Conservation (phyloP, 257 asterid species). For the Knoxia roxburghii region DNA sequence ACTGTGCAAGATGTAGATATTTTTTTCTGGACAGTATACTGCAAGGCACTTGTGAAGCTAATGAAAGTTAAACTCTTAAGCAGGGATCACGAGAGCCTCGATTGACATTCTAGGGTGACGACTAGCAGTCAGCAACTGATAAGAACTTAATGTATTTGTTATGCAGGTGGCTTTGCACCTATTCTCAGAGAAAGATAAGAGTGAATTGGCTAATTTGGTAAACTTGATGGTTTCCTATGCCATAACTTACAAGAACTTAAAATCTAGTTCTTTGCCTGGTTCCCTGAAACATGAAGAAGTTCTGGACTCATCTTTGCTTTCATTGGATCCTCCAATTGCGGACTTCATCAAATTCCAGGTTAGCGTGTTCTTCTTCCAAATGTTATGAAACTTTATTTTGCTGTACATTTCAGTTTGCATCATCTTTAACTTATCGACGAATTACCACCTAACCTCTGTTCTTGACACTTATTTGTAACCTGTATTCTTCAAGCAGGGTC, state of each 20-base stretch:
- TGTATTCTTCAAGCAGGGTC: constrained; percentile 51
- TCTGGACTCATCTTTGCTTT: constrained; percentile 48
- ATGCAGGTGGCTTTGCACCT: constrained; percentile 80
- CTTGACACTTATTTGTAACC: not conserved
- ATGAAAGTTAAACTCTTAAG: not conserved
- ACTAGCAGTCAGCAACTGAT: constrained; percentile 11
- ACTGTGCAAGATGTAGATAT: not conserved
- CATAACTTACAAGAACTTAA: constrained; percentile 64
- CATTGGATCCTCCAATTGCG: constrained; percentile 74
- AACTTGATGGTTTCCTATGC: constrained; percentile 82
- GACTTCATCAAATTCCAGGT: constrained; percentile 69
- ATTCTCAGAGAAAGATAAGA: constrained; percentile 74
- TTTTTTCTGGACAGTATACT: not conserved
- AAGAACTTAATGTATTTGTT: constrained; percentile 23
- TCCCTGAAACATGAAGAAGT: constrained; percentile 46
- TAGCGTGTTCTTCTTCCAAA: constrained; percentile 20
- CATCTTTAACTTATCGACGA: not conserved
- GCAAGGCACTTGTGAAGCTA: not conserved
- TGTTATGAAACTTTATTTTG: not conserved
- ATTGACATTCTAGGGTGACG: not conserved
- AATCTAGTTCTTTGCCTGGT: constrained; percentile 44
- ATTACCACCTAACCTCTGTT: not conserved
- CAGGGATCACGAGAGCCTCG: not conserved
- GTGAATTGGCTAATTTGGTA: constrained; percentile 53
- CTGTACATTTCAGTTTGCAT: constrained; percentile 4